Percentiles rank a stretch among this genome's conserved stretches.
Conservation (phyloP, 192 early-diverging fungal species). For the Bifiguratus adelaidae region DNA sequence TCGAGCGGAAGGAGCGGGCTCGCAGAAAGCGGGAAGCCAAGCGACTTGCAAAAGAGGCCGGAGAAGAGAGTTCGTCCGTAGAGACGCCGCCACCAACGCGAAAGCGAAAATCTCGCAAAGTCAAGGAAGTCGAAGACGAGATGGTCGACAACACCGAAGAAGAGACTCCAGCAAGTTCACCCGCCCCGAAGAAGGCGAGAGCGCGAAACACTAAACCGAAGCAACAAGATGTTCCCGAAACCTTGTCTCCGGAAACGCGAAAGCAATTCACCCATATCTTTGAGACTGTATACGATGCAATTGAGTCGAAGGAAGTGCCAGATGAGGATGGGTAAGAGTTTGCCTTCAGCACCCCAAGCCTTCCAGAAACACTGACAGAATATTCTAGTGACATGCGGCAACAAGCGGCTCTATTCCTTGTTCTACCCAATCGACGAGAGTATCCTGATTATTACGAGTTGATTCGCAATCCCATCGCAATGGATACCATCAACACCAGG, state of each 20-base stretch:
- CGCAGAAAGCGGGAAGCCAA: slow-evolving; percentile 27
- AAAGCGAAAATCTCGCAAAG: too few relatives aligned
- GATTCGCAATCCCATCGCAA: slow-evolving; percentile 80
- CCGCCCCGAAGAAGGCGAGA: too few relatives aligned
- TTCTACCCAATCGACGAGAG: slow-evolving; percentile 53
- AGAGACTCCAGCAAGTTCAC: too few relatives aligned
- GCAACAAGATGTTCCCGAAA: slow-evolving; percentile 27
- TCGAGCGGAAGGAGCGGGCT: slow-evolving; percentile 25
- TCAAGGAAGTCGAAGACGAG: too few relatives aligned
- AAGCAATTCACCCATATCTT: slow-evolving; percentile 45
- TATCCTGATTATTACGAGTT: slow-evolving; percentile 90
- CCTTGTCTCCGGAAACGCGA: slow-evolving; percentile 32
- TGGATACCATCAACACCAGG: slow-evolving; percentile 78
- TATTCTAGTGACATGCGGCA: slow-evolving; percentile 30
- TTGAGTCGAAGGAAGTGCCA: slow-evolving; percentile 43
- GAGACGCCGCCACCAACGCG: too few relatives aligned
- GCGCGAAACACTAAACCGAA: too few relatives aligned
- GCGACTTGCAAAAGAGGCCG: too few relatives aligned
- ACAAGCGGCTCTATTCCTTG: slow-evolving; percentile 67
- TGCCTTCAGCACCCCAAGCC: neutral
- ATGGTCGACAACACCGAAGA: too few relatives aligned
- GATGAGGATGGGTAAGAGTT: slow-evolving; percentile 28
- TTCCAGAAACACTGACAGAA: slow-evolving; percentile 4
- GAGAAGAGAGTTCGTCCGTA: too few relatives aligned
- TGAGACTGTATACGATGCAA: slow-evolving; percentile 39